These are phyloP conservation scores for Termitomyces sp. DNA, from an alignment of 768 basidiomycete genomes.

Conservation along the genomic window DNA sequence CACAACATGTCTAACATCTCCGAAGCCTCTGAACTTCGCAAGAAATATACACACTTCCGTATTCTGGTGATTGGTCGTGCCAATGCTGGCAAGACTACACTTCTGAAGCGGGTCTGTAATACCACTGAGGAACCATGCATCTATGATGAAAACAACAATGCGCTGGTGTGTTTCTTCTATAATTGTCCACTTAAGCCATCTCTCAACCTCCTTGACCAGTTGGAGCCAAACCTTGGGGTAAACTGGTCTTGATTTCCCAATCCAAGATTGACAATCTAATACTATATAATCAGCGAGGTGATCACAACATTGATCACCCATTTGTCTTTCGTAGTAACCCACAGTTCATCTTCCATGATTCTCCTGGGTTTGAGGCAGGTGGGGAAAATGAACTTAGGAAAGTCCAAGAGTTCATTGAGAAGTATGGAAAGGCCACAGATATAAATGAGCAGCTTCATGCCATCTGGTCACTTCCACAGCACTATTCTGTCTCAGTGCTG, in stretches of 20 bases:
- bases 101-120: background rate
- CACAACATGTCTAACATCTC: background rate
- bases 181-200: too few relatives aligned
- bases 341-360: constrained; percentile 2
- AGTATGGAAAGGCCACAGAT: background rate
- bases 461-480: background rate
- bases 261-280: background rate
- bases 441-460: background rate
- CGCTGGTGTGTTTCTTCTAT: background rate
- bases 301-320: background rate
- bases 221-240: background rate
- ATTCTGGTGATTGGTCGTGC: constrained; percentile 12
- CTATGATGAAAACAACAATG: background rate
- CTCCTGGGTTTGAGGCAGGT: background rate
- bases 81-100: constrained; percentile 8
- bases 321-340: constrained; percentile 1
- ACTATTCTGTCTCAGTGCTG: background rate
- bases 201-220: background rate
- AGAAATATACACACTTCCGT: constrained; percentile 7
- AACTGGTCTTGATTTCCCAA: background rate
- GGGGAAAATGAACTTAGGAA: background rate
- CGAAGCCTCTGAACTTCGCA: background rate
- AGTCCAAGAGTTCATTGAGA: background rate
- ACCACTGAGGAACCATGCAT: background rate
- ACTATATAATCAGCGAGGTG: background rate